Base-by-base conservation (phyloP, 139 green algal genomes). In the Parachlorella kessleri region DNA sequence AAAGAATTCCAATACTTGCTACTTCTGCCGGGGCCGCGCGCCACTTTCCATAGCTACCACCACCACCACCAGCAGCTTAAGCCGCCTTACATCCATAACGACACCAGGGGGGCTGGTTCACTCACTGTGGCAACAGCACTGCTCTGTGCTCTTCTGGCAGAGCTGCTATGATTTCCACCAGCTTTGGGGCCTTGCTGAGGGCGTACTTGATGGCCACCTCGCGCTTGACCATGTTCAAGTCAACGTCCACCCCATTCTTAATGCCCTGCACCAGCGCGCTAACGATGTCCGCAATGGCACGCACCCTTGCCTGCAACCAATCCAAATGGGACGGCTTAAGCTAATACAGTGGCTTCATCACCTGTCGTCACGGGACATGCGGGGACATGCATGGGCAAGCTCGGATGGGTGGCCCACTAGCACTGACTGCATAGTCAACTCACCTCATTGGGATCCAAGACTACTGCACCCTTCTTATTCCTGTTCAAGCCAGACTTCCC, bases 81-180 rank as follows among this genome's bases (percentile, higher is more conserved):
- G n/a, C n/a, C n/a, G n/a, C n/a, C n/a, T n/a, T n/a, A n/a, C n/a
- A n/a, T n/a, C n/a, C n/a, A n/a, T n/a, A n/a, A n/a, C n/a, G n/a
- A n/a, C n/a, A n/a, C n/a, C n/a, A n/a, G n/a, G n/a, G n/a, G n/a
- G n/a, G n/a, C n/a, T n/a, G n/a, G n/a, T n/a, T 28, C 79, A 70
- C 83, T 72, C 63, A 89, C 85, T 93, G 90, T 3, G 96, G 96
- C 75, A 99, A 80, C 75, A 99, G 92, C 39, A 72, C 75, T 2
- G 85, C 85, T 2, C 87, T 83, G 68, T 97, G 92, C 82, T 98
- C 95, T 42, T 98, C 95, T 7, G 96, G 96, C 18, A 99, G 88
- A 1, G 96, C 96, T 38, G 95, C 93, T 38, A 99, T 98, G 82
- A 99, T 97, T 77, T 99, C 96, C 3, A 99, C 96, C 18, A 99